Conservation (phyloP, 495 filamentous ascomycete genomes). For the Friedmanniomyces simplex region DNA sequence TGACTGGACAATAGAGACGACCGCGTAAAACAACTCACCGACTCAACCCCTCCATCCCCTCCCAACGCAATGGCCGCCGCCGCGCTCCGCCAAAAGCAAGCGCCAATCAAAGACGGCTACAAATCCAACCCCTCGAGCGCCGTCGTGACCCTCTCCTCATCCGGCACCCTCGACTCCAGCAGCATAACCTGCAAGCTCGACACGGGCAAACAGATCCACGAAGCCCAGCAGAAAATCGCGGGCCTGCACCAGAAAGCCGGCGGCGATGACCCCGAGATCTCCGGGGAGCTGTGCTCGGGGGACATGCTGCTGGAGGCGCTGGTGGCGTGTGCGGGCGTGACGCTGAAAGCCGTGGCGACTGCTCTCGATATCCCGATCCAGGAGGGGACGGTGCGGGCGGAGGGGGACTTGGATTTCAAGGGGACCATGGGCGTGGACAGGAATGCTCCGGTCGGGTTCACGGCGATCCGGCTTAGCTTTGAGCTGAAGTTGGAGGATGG, state of each 20-base stretch:
- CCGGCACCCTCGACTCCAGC: constrained; percentile 27
- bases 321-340: constrained; percentile 33
- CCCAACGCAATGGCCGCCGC: constrained; percentile 24
- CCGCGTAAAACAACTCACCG: not conserved
- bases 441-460: constrained; percentile 31
- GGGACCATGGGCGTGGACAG: constrained; percentile 33
- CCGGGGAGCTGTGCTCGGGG: constrained; percentile 32
- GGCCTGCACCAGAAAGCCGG: constrained; percentile 31
- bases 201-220: constrained; percentile 26
- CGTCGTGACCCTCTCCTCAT: constrained; percentile 28
- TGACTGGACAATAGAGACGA: no score
- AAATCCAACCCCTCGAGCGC: constrained; percentile 26
- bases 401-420: constrained; percentile 34
- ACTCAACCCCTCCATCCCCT: not conserved
- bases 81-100: constrained; percentile 29
- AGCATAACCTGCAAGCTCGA: constrained; percentile 30
- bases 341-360: constrained; percentile 32
- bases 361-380: constrained; percentile 27
- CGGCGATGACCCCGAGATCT: constrained; percentile 29
- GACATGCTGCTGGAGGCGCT: constrained; percentile 35
- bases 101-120: constrained; percentile 31
- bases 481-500: constrained; percentile 26
- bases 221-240: constrained; percentile 24
- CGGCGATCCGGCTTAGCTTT: constrained; percentile 27
- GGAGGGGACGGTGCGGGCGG: constrained; percentile 26